These are phyloP conservation scores for Gonapodya sp. DNA, from an alignment of 192 early-diverging fungal genomes.

Conservation along the genomic window DNA sequence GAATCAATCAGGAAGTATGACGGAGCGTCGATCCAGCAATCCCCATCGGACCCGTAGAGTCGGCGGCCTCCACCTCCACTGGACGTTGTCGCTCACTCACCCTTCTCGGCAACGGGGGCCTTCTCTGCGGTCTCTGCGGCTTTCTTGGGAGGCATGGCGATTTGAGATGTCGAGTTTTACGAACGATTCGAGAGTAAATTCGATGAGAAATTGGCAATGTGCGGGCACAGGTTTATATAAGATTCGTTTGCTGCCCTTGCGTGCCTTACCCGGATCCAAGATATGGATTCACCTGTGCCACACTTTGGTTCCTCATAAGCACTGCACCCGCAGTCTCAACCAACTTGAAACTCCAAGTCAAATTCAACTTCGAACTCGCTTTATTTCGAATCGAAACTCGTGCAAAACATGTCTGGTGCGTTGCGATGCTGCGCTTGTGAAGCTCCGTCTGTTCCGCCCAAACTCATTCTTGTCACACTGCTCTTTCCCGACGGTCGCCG, in stretches of 20 bases:
- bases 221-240: background rate
- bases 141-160: constrained; percentile 42
- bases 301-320: background rate
- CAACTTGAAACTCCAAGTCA: too few relatives aligned
- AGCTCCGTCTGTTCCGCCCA: too few relatives aligned
- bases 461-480: background rate
- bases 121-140: constrained; percentile 59
- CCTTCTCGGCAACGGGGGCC: constrained; percentile 29
- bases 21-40: background rate
- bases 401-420: background rate
- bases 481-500: background rate
- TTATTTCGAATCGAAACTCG: too few relatives aligned
- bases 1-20: background rate
- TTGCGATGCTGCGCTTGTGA: background rate
- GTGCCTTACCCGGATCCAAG: background rate
- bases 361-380: too few relatives aligned
- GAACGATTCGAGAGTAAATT: background rate
- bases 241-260: background rate
- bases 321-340: background rate
- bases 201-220: too few relatives aligned
- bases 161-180: too few relatives aligned
- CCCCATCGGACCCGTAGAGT: background rate
- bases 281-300: background rate
- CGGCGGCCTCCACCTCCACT: background rate
- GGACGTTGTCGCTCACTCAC: background rate